A percentile compares a stretch with the other conserved stretches of the same genome.
Conservation (phyloP, 179 eudicot genomes). For the Pouteria campechiana region DNA sequence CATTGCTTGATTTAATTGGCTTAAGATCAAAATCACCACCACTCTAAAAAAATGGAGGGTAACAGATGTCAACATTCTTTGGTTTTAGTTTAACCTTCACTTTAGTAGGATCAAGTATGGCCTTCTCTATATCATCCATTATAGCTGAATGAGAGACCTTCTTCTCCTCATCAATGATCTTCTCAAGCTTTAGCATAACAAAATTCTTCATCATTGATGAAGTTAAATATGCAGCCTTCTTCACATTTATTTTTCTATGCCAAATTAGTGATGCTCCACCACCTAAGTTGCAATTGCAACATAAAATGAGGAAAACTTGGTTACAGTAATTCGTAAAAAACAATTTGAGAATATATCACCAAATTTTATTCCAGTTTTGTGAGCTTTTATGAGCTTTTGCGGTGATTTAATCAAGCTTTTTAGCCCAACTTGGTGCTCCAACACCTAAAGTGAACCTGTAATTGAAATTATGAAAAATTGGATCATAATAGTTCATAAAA, state of each 20-base stretch:
- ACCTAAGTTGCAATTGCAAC: no score
- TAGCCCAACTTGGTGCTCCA: no score
- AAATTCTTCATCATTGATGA: slow-evolving; percentile 67
- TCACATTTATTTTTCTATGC: slow-evolving; percentile 51
- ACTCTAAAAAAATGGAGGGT: slow-evolving; percentile 91
- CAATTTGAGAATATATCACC: no score
- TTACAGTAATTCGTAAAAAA: no score
- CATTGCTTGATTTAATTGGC: slow-evolving; percentile 81
- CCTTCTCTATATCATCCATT: slow-evolving; percentile 86
- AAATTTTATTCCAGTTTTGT: no score
- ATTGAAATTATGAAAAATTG: no score
- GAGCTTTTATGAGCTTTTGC: no score
- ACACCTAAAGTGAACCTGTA: no score
- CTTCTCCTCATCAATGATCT: slow-evolving; percentile 84
- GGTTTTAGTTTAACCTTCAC: slow-evolving; percentile 73
- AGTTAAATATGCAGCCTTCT: slow-evolving; percentile 74
- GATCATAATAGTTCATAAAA: no score
- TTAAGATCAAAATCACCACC: slow-evolving; percentile 80
- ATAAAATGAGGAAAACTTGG: no score
- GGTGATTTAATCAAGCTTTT: no score
- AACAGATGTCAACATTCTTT: slow-evolving; percentile 80
- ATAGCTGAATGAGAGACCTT: slow-evolving; percentile 60
- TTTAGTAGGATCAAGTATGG: slow-evolving; percentile 45
- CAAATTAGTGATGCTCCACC: no score
- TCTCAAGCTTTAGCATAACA: slow-evolving; percentile 76